phyloP scores from a whole-genome alignment of 176 grass and related monocot genomes.

The Eragrostis curvula region DNA sequence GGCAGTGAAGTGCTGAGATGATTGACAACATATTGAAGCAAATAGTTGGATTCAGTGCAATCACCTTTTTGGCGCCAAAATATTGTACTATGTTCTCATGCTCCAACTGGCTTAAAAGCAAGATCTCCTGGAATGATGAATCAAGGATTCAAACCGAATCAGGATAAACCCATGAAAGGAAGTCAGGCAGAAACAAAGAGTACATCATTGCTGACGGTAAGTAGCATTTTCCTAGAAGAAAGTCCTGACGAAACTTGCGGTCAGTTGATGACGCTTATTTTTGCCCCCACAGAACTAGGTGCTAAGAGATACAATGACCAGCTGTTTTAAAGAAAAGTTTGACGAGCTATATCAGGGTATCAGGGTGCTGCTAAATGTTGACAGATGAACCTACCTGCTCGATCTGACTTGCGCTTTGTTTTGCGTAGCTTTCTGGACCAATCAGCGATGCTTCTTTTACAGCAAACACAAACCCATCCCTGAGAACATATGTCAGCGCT shows the following conservation, averaged over 20 bases:
- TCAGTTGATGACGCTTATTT: too few species aligned
- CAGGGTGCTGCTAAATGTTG: not conserved
- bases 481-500: not conserved
- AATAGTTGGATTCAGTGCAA: not conserved
- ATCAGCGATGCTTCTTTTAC: conserved; percentile 55
- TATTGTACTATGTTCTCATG: conserved; percentile 71
- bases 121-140: conserved; percentile 49
- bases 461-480: conserved; percentile 58
- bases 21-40: not conserved
- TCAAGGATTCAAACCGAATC: not conserved
- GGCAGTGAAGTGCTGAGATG: not conserved
- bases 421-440: conserved; percentile 52
- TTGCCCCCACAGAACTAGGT: too few species aligned
- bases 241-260: too few species aligned
- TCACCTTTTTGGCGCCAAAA: conserved; percentile 62
- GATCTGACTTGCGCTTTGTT: conserved; percentile 36
- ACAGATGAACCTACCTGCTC: too few species aligned
- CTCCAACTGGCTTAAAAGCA: conserved; percentile 57
- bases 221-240: too few species aligned
- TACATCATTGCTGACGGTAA: not conserved
- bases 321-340: too few species aligned
- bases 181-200: not conserved
- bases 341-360: too few species aligned
- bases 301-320: too few species aligned
- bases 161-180: not conserved